phyloP scores from a whole-genome alignment of 331 rosid genomes.

The Malus hybrid region DNA sequence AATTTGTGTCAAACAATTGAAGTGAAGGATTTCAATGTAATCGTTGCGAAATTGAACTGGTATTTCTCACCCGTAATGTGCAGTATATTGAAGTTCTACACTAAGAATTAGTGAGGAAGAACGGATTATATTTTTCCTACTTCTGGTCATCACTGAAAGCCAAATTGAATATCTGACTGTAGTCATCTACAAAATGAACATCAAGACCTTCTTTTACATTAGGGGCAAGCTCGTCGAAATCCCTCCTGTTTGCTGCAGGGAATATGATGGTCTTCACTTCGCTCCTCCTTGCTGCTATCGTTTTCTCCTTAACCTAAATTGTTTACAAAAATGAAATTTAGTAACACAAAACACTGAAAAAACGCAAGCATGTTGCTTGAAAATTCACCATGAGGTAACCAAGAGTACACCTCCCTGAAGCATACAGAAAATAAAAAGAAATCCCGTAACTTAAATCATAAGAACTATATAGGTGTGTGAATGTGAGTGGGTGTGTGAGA shows the following conservation, averaged over 20 bases:
- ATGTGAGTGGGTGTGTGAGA: too few relatives aligned
- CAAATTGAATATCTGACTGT: conserved; percentile 58
- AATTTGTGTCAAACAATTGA: too few relatives aligned
- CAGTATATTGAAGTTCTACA: too few relatives aligned
- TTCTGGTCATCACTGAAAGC: conserved; percentile 49
- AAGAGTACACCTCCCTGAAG: neutral
- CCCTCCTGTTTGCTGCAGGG: conserved; percentile 90
- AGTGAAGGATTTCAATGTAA: too few relatives aligned
- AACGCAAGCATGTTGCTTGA: neutral
- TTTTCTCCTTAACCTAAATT: conserved; percentile 91
- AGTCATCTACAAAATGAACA: conserved; percentile 90
- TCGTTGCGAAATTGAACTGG: too few relatives aligned
- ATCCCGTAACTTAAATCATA: neutral
- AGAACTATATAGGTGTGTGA: too few relatives aligned
- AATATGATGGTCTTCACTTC: conserved; percentile 74
- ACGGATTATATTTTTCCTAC: conserved; percentile 7
- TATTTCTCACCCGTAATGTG: too few relatives aligned
- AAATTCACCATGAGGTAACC: neutral
- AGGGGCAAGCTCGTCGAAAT: conserved; percentile 75
- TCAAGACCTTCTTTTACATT: conserved; percentile 92
- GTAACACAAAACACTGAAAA: neutral
- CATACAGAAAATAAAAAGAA: neutral
- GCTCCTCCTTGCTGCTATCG: conserved; percentile 91
- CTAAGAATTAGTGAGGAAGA: neutral
- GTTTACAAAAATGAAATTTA: conserved; percentile 11